Base-by-base conservation (phyloP, 75 land plant species). In the Pseudotsuga menziesii region DNA sequence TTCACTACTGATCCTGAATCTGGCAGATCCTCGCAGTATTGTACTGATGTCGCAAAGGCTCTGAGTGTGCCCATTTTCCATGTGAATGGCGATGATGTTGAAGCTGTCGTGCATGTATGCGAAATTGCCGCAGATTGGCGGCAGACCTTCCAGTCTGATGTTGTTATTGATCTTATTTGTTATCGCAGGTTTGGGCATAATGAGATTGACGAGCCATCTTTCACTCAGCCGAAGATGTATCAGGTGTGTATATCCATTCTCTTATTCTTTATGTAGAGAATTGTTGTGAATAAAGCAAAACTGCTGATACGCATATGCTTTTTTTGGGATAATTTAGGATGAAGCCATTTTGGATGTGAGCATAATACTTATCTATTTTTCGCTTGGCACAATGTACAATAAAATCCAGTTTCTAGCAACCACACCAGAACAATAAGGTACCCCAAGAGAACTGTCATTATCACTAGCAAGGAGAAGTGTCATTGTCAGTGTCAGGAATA, bases 51-150 rank as follows among this genome's bases (percentile, higher is more conserved):
- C 63, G 99, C 99, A 72, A 96, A 96, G 79, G 97, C 99, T 23
- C 71, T 96, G 75, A 80, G 84, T 88, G 98, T 89, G 58, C 99
- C 99, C 5, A 96, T 96, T 71, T 94, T 96, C 78, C 99, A 96
- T 79, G 99, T 96, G 35, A 96, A 96, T 81, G 99, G 98, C 11
- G 99, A 96, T 83, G 99, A 96, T 84, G 79, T 96, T 78, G 99
- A 96, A 71, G 94, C 99, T 44, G 99, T 96, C 56, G 95, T 87
- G 58, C 94, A 90, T 80, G 99, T 78, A 12, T 96, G 97, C 75
- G 95, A 94, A 82, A 88, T 96, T 75, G 99, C 99, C 13, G 98
- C 95, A 62, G 98, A 96, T 75, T 96, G 99, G 99, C 92, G 99
- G 25, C 92, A 92, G 77, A 91, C 81, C 0, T 96, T 96, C 81